Percentiles rank a stretch among this genome's conserved stretches.
Conservation (phyloP, 2,329 filamentous ascomycete species). For the Botrytis deweyae region DNA sequence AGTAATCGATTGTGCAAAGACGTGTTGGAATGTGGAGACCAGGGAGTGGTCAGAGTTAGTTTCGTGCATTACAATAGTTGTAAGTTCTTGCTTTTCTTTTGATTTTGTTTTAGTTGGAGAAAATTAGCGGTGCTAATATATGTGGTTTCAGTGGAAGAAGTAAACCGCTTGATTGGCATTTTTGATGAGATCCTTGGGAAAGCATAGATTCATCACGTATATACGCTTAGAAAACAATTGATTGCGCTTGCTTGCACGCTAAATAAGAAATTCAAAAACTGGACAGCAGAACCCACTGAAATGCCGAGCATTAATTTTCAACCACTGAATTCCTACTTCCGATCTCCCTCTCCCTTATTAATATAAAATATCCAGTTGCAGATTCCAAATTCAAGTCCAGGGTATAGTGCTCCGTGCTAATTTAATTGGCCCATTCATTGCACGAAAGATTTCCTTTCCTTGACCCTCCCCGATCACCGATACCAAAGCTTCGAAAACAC, state of each 20-base stretch:
- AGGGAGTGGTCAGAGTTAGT: slow-evolving; percentile 68
- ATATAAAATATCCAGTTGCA: background rate
- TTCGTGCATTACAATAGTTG: slow-evolving; percentile 72
- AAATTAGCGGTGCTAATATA: slow-evolving; percentile 22
- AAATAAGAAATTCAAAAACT: background rate
- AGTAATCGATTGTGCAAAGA: slow-evolving; percentile 61
- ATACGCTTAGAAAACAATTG: background rate
- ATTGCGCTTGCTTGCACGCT: background rate
- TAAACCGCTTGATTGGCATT: slow-evolving; percentile 51
- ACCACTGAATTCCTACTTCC: background rate
- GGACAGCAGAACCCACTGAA: background rate
- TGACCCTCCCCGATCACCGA: background rate
- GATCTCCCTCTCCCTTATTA: too few species aligned
- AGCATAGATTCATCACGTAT: background rate
- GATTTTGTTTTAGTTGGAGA: background rate
- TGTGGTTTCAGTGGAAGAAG: slow-evolving; percentile 52
- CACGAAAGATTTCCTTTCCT: background rate
- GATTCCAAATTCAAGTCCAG: background rate
- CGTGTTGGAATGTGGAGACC: slow-evolving; percentile 55
- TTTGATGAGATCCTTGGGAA: slow-evolving; percentile 44
- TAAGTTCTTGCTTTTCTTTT: slow-evolving; percentile 42
- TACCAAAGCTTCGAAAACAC: background rate
- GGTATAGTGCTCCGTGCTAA: slow-evolving; percentile 7
- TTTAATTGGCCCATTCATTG: background rate
- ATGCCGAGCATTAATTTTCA: background rate